Conservation (phyloP, 345 rosid genomes). For the Laguncularia racemosa region DNA sequence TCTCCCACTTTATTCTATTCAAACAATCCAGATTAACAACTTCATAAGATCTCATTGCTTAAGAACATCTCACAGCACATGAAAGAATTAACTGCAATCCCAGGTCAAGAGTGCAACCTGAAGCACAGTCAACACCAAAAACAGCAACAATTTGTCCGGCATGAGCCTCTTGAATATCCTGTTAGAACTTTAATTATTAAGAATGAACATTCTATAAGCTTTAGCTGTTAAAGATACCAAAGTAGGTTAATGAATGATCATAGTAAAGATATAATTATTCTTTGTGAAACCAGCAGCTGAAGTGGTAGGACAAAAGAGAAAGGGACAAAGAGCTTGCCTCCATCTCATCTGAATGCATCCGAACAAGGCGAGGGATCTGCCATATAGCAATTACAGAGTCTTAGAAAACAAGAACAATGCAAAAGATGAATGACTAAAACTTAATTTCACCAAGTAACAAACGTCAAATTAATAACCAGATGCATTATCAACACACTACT, state of each 20-base stretch:
- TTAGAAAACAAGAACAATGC: neutral
- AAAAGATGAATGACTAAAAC: neutral
- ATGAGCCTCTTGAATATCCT: constrained; percentile 99
- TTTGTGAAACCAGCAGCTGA: neutral
- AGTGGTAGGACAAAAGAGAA: neutral
- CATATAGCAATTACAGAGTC: constrained; percentile 13
- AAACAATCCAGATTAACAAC: too few species aligned
- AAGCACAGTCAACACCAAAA: constrained; percentile 97
- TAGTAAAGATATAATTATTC: neutral
- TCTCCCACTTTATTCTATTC: too few species aligned
- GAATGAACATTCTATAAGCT: neutral
- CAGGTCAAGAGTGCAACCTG: constrained; percentile 41
- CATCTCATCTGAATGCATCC: constrained; percentile 98
- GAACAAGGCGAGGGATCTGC: constrained; percentile 91
- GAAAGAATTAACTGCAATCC: neutral
- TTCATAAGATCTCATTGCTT: too few species aligned
- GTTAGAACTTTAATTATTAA: constrained; percentile 2
- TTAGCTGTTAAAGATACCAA: too few species aligned
- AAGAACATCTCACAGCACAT: neutral
- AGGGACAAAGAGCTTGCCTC: constrained; percentile 42
- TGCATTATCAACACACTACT: too few species aligned
- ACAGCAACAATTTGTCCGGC: constrained; percentile 99
- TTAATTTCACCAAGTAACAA: neutral
- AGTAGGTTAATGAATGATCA: too few species aligned
- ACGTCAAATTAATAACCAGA: too few species aligned